Conservation (phyloP, 225 moss, liverwort and hornwort genomes). For the Physcomitrellopsis africana region DNA sequence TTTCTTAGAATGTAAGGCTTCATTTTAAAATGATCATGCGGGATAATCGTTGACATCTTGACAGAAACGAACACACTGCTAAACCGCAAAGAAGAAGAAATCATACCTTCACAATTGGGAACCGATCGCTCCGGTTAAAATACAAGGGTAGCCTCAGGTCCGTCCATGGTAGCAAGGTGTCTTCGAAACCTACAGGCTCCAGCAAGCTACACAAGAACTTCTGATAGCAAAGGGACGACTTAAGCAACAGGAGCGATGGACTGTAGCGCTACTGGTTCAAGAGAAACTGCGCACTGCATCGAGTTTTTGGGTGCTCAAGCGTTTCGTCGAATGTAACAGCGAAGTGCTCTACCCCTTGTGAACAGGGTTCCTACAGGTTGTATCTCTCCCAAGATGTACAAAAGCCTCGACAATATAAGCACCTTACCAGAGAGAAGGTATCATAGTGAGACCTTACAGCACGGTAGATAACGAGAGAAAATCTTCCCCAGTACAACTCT, state of each 20-base stretch:
- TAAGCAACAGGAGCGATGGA: conserved; percentile 48
- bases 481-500: background rate
- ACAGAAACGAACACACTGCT: background rate
- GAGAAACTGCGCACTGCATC: conserved; percentile 66
- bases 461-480: background rate
- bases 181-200: conserved; percentile 54
- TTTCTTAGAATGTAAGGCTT: too few relatives aligned
- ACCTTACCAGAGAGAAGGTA: conserved; percentile 26
- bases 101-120: conserved; percentile 56
- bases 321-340: conserved; percentile 19
- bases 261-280: conserved; percentile 35
- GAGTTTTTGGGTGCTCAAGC: background rate
- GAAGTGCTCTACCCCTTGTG: background rate
- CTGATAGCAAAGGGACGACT: conserved; percentile 27
- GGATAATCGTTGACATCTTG: too few relatives aligned
- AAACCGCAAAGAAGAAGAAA: background rate
- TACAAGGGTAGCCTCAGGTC: conserved; percentile 57
- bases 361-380: conserved; percentile 6
- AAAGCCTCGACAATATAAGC: background rate
- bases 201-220: conserved; percentile 44
- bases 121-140: conserved; percentile 65
- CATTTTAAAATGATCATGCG: too few relatives aligned
- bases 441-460: conserved; percentile 10
- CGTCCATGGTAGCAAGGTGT: conserved; percentile 64
- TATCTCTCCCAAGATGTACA: background rate